Conservation (phyloP, 1,139 yeast genomes). For the Yamadazyma blattariae region DNA sequence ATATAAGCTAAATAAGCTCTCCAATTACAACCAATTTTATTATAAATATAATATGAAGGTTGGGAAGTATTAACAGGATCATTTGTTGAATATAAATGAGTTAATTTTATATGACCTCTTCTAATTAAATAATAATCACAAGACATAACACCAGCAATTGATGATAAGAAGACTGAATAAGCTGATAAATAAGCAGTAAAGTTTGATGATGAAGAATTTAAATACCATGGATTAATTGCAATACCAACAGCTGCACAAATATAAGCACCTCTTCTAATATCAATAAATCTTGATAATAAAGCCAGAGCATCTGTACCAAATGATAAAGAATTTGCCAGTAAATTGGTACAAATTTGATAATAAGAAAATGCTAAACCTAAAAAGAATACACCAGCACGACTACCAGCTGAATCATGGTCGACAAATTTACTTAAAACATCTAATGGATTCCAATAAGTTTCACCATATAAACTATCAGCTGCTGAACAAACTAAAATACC, state of each 20-base stretch:
- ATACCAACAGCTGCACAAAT: slow-evolving; percentile 77
- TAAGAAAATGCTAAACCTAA: slow-evolving; percentile 74
- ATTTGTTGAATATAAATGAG: slow-evolving; percentile 54
- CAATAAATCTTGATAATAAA: slow-evolving; percentile 70
- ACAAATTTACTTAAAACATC: slow-evolving; percentile 70
- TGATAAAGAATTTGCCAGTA: slow-evolving; percentile 83
- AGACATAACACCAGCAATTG: slow-evolving; percentile 82
- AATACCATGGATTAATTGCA: slow-evolving; percentile 86
- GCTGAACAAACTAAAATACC: slow-evolving; percentile 89
- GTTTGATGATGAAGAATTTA: slow-evolving; percentile 67
- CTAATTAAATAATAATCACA: slow-evolving; percentile 75
- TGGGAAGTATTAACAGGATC: slow-evolving; percentile 30
- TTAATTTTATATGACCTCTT: slow-evolving; percentile 65
- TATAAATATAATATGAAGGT: slow-evolving; percentile 54
- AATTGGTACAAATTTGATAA: slow-evolving; percentile 90
- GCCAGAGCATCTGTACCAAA: slow-evolving; percentile 94
- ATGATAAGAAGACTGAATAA: slow-evolving; percentile 79
- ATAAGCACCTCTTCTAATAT: slow-evolving; percentile 78
- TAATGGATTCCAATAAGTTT: slow-evolving; percentile 81
- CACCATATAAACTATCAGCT: slow-evolving; percentile 65
- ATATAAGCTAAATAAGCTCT: slow-evolving; percentile 72
- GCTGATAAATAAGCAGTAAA: slow-evolving; percentile 86
- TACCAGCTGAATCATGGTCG: slow-evolving; percentile 51
- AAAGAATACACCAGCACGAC: slow-evolving; percentile 82
- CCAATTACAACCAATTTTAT: slow-evolving; percentile 71